These are phyloP conservation scores for Cryphonectria nitschkei DNA, from an alignment of 2,329 filamentous ascomycete species.

Conservation along the genomic window DNA sequence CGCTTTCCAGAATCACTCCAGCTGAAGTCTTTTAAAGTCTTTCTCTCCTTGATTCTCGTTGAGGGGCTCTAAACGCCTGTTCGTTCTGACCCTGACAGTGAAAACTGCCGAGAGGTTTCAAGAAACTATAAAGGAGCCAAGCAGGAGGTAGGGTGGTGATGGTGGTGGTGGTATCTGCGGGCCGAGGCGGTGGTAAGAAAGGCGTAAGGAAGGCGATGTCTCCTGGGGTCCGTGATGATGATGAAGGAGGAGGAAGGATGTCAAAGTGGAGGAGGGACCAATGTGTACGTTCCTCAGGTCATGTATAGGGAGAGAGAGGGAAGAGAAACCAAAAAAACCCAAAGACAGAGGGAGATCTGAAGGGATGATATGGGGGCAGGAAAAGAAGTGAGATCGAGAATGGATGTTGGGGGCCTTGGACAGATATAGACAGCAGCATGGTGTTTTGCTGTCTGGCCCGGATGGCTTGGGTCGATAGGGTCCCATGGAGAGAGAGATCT, in stretches of 20 bases:
- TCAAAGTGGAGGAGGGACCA: constrained; percentile 8
- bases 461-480: constrained; percentile 24
- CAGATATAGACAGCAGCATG: constrained; percentile 27
- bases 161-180: constrained; percentile 1
- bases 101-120: background rate
- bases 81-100: background rate
- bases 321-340: background rate
- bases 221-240: constrained; percentile 9
- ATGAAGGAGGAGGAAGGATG: constrained; percentile 8
- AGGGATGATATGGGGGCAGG: constrained; percentile 15
- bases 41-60: background rate
- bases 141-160: constrained; percentile 8
- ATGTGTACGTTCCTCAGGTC: constrained; percentile 1
- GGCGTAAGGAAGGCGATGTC: constrained; percentile 1
- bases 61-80: background rate
- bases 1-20: background rate
- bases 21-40: background rate
- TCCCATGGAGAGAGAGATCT: constrained; percentile 16
- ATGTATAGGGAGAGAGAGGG: background rate
- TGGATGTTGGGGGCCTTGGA: constrained; percentile 25
- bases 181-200: background rate
- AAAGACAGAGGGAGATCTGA: constrained; percentile 9
- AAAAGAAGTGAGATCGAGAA: constrained; percentile 6
- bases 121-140: background rate
- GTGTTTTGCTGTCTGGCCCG: constrained; percentile 27